phyloP scores from a whole-genome alignment of 2,329 filamentous ascomycete genomes.

The Macroventuria anomochaeta region DNA sequence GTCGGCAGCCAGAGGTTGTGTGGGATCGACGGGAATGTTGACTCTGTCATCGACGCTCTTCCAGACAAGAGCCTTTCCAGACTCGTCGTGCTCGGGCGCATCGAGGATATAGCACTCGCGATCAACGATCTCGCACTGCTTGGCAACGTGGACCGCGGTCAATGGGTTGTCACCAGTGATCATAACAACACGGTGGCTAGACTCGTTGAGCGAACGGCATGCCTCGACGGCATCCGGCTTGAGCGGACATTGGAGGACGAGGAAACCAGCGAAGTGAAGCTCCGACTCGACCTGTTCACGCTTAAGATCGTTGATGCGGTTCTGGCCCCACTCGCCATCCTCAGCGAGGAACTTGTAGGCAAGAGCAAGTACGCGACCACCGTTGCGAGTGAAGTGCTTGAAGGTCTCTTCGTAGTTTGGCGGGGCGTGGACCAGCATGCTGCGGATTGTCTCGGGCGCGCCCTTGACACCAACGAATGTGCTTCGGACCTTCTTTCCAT shows the following conservation, averaged over 20 bases:
- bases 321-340: slow-evolving; percentile 80
- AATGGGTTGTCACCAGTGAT: slow-evolving; percentile 98
- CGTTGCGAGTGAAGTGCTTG: slow-evolving; percentile 97
- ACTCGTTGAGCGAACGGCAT: slow-evolving; percentile 97
- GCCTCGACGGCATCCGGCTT: slow-evolving; percentile 96
- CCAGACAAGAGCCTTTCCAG: slow-evolving; percentile 86
- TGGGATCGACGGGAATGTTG: slow-evolving; percentile 83
- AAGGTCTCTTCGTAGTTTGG: slow-evolving; percentile 95
- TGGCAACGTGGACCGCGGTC: slow-evolving; percentile 93
- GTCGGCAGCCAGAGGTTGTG: slow-evolving; percentile 77
- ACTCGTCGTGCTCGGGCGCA: slow-evolving; percentile 86
- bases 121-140: slow-evolving; percentile 96
- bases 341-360: slow-evolving; percentile 90
- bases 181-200: slow-evolving; percentile 98
- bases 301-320: slow-evolving; percentile 90
- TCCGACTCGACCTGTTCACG: slow-evolving; percentile 88
- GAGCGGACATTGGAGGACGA: slow-evolving; percentile 92
- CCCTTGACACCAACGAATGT: slow-evolving; percentile 97
- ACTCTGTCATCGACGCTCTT: slow-evolving; percentile 91
- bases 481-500: slow-evolving; percentile 76
- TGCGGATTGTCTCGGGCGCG: slow-evolving; percentile 94
- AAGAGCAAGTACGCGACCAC: slow-evolving; percentile 89
- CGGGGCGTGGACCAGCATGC: slow-evolving; percentile 84
- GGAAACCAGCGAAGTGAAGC: slow-evolving; percentile 89
- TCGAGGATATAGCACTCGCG: slow-evolving; percentile 94